Percentiles rank a stretch among this genome's conserved stretches.
Evolutionary conservation across 495 filamentous ascomycete genomes (phyloP).

Genomic region (Penicillium ucsense): DNA sequence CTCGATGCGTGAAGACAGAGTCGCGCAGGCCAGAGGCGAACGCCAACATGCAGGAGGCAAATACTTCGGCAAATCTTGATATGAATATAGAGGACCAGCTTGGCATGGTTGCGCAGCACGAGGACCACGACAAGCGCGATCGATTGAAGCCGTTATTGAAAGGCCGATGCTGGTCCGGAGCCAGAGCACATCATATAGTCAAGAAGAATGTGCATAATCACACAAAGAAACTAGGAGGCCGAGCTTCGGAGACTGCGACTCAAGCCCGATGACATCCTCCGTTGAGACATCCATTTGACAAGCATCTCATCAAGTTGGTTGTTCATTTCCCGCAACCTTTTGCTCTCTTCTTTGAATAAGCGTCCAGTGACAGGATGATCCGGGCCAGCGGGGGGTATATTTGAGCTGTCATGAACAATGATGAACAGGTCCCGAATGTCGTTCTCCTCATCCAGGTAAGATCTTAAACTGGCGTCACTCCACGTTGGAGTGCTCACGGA

Average conservation of each 20-base stretch:
- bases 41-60: too few relatives aligned
- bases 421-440: slow-evolving; percentile 85
- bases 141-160: too few relatives aligned
- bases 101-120: too few relatives aligned
- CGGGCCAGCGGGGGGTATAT: slow-evolving; percentile 60
- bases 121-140: too few relatives aligned
- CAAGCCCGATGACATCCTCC: slow-evolving; percentile 19
- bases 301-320: slow-evolving; percentile 79
- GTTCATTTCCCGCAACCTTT: slow-evolving; percentile 70
- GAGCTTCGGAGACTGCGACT: slow-evolving; percentile 9
- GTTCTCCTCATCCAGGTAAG: slow-evolving; percentile 86
- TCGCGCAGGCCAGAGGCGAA: too few relatives aligned
- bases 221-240: slow-evolving; percentile 5
- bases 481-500: slow-evolving; percentile 47
- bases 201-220: too few relatives aligned
- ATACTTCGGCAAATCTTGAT: too few relatives aligned
- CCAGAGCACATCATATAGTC: too few relatives aligned
- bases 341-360: slow-evolving; percentile 78
- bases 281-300: slow-evolving; percentile 67
- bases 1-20: too few relatives aligned
- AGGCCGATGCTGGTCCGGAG: too few relatives aligned
- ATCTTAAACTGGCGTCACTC: slow-evolving; percentile 75
- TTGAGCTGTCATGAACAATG: slow-evolving; percentile 83
- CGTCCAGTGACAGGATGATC: slow-evolving; percentile 77
- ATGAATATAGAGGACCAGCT: too few relatives aligned